Conservation (phyloP, 345 rosid genomes). For the Populus ilicifolia region DNA sequence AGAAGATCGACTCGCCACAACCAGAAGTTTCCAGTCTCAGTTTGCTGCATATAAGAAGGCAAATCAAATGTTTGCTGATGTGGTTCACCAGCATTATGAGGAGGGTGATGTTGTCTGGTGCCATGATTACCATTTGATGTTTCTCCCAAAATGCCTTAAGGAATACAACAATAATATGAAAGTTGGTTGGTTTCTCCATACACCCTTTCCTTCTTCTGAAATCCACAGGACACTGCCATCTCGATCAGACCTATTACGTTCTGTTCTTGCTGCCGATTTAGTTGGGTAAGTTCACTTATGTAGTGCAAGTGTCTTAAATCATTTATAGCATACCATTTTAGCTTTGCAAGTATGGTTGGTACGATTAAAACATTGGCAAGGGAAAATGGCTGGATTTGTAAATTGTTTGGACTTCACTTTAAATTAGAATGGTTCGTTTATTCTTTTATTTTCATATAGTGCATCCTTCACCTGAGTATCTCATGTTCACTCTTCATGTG, state of each 20-base stretch:
- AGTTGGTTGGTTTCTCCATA: constrained; percentile 99
- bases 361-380: not conserved
- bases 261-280: constrained; percentile 97
- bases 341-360: not conserved
- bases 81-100: constrained; percentile 84
- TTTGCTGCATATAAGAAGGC: constrained; percentile 96
- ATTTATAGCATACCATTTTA: not conserved
- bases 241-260: constrained; percentile 82
- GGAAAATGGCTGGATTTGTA: not conserved
- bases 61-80: constrained; percentile 97
- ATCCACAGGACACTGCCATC: constrained; percentile 97
- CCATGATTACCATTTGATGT: constrained; percentile 99
- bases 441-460: not conserved
- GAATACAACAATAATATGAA: constrained; percentile 77
- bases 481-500: not conserved
- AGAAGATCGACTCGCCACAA: constrained; percentile 98
- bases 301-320: not conserved
- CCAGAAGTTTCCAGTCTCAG: constrained; percentile 96
- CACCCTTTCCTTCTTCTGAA: constrained; percentile 99
- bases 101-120: constrained; percentile 99
- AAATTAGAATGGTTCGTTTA: not conserved
- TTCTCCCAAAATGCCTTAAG: constrained; percentile 91
- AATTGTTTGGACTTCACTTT: not conserved
- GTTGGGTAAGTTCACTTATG: constrained; percentile 66
- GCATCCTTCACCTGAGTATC: not conserved